These are phyloP conservation scores for Lachnellula willkommii DNA, from an alignment of 2,329 filamentous ascomycete species.

Conservation along the genomic window DNA sequence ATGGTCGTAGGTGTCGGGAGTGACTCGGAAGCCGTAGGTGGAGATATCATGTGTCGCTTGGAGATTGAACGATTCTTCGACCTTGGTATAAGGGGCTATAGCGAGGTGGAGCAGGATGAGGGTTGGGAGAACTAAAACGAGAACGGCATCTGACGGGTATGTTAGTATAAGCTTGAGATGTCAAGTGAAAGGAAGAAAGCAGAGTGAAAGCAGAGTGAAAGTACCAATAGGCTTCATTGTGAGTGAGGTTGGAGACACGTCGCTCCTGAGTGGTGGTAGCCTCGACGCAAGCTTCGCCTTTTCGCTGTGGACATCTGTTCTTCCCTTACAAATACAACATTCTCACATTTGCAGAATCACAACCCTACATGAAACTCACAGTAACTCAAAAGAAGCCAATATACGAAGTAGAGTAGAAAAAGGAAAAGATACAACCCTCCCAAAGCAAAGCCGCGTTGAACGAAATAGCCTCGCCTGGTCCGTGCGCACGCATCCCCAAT, in stretches of 20 bases:
- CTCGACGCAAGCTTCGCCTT: not conserved
- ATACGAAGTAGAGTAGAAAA: not conserved
- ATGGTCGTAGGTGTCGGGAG: slow-evolving; percentile 72
- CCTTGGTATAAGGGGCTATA: slow-evolving; percentile 85
- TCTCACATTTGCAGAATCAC: too few species aligned
- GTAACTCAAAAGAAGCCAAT: not conserved
- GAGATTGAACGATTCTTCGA: slow-evolving; percentile 97
- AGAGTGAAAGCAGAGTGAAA: not conserved
- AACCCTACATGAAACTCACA: too few species aligned
- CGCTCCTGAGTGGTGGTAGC: not conserved
- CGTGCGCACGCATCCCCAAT: slow-evolving; percentile 13
- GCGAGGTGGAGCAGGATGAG: slow-evolving; percentile 65
- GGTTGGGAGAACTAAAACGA: slow-evolving; percentile 55
- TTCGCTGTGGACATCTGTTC: not conserved
- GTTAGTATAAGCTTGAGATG: not conserved
- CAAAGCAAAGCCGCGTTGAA: slow-evolving; percentile 1
- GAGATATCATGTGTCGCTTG: slow-evolving; percentile 90
- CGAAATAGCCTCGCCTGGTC: slow-evolving; percentile 20
- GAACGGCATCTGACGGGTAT: slow-evolving; percentile 37
- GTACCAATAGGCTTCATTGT: slow-evolving; percentile 27
- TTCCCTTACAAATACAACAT: not conserved
- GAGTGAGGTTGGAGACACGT: not conserved
- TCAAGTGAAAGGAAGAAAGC: not conserved
- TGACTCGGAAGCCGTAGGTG: slow-evolving; percentile 66
- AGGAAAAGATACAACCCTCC: not conserved